These are phyloP conservation scores for Adansonia madagascariensis DNA, from an alignment of 441 rosid genomes.

Conservation along the genomic window DNA sequence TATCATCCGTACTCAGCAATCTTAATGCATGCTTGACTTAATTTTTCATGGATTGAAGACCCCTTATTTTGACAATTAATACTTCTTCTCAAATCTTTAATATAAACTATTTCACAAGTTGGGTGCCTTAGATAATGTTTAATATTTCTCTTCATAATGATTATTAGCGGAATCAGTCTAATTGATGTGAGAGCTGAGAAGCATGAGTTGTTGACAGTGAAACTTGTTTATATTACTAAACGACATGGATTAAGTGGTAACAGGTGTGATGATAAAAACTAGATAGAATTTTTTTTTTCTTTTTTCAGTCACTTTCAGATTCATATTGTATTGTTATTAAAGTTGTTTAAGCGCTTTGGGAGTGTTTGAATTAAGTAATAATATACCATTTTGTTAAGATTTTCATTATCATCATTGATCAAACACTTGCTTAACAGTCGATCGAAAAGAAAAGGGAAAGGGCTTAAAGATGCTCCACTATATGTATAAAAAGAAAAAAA, in stretches of 20 bases:
- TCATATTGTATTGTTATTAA: conserved; percentile 1
- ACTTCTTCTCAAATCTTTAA: conserved; percentile 8
- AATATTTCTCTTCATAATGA: conserved; percentile 32
- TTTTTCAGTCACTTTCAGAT: conserved; percentile 17
- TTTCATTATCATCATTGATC: conserved; percentile 18
- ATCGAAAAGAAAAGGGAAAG: neutral
- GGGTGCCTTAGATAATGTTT: conserved; percentile 46
- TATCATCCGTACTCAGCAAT: neutral
- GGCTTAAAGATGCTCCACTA: conserved; percentile 25
- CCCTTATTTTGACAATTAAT: conserved; percentile 12
- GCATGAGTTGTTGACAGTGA: conserved; percentile 15
- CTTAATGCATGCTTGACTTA: conserved; percentile 24
- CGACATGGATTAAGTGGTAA: conserved; percentile 7
- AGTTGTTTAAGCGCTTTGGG: neutral
- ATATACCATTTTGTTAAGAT: neutral
- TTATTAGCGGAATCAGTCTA: conserved; percentile 27
- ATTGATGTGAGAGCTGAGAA: conserved; percentile 24
- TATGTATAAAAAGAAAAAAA: neutral
- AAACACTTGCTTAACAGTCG: neutral
- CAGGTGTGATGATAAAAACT: conserved; percentile 16
- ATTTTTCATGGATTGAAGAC: neutral
- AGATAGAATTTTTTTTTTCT: neutral
- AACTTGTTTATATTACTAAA: conserved; percentile 9
- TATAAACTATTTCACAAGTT: conserved; percentile 39
- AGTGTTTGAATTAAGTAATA: neutral